These are phyloP conservation scores for Helminthosporium solani DNA, from an alignment of 2,329 filamentous ascomycete species.

Conservation along the genomic window DNA sequence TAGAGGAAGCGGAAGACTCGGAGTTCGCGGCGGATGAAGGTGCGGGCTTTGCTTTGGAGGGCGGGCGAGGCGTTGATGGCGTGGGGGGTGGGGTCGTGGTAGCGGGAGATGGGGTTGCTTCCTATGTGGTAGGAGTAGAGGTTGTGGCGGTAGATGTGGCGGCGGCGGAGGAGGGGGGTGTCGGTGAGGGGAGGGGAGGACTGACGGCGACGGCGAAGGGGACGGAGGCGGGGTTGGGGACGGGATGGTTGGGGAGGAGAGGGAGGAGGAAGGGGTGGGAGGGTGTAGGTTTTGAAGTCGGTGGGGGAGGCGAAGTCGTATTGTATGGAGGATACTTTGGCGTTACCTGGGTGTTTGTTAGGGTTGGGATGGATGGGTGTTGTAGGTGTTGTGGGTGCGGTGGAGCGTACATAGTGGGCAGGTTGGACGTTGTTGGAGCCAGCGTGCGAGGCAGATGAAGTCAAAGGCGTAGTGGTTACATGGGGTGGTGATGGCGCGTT, in stretches of 20 bases:
- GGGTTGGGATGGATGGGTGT: no score
- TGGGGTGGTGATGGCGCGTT: constrained; percentile 69
- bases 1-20: constrained; percentile 76
- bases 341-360: constrained; percentile 46
- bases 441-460: constrained; percentile 78
- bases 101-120: constrained; percentile 73
- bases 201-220: constrained; percentile 18
- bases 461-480: constrained; percentile 83
- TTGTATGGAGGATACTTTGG: constrained; percentile 59
- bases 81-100: constrained; percentile 69
- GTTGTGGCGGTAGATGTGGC: constrained; percentile 69
- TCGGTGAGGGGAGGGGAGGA: constrained; percentile 35
- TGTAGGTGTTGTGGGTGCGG: background rate
- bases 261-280: constrained; percentile 39
- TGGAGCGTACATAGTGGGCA: constrained; percentile 77
- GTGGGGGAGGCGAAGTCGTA: constrained; percentile 60
- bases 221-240: constrained; percentile 6
- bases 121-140: constrained; percentile 82
- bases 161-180: constrained; percentile 59
- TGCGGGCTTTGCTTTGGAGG: constrained; percentile 73
- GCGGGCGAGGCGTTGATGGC: constrained; percentile 64
- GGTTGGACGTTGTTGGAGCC: constrained; percentile 69
- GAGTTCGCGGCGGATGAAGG: constrained; percentile 81
- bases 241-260: background rate
- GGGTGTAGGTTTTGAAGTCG: constrained; percentile 59